Evolutionary conservation across 495 filamentous ascomycete genomes (phyloP).

Genomic region (Trichocladium antarcticum): DNA sequence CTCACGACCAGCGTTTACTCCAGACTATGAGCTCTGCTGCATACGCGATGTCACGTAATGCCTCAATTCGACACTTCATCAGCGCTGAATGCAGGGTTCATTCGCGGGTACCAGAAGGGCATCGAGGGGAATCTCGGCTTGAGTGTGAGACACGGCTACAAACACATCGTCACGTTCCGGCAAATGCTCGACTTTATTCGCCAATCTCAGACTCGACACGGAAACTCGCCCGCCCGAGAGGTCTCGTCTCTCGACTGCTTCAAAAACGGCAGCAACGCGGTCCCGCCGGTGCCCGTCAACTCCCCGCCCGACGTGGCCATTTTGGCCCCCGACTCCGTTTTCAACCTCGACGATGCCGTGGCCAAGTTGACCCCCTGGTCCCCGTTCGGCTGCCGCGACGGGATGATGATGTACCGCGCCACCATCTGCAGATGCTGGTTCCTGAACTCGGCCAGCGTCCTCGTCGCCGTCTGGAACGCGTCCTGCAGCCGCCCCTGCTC

Average conservation of each 20-base stretch:
- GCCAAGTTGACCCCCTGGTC: slow-evolving; percentile 47
- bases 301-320: slow-evolving; percentile 32
- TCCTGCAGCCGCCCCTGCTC: slow-evolving; percentile 48
- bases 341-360: slow-evolving; percentile 36
- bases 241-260: slow-evolving; percentile 90
- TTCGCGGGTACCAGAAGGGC: no score
- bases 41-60: no score
- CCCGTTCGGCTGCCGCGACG: slow-evolving; percentile 27
- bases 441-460: slow-evolving; percentile 69
- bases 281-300: slow-evolving; percentile 78
- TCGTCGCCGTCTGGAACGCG: slow-evolving; percentile 71
- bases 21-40: no score
- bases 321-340: no score
- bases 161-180: no score
- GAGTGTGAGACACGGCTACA: no score
- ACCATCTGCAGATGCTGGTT: slow-evolving; percentile 91
- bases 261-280: slow-evolving; percentile 77
- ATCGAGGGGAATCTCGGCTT: no score
- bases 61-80: no score
- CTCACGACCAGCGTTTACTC: no score
- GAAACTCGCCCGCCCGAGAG: slow-evolving; percentile 10
- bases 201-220: neutral
- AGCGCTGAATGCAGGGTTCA: no score
- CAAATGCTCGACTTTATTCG: no score
- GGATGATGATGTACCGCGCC: slow-evolving; percentile 81